Percentiles rank a stretch among this genome's conserved stretches.
Conservation (phyloP, 805 yeast species). For the Candida michaelii region DNA sequence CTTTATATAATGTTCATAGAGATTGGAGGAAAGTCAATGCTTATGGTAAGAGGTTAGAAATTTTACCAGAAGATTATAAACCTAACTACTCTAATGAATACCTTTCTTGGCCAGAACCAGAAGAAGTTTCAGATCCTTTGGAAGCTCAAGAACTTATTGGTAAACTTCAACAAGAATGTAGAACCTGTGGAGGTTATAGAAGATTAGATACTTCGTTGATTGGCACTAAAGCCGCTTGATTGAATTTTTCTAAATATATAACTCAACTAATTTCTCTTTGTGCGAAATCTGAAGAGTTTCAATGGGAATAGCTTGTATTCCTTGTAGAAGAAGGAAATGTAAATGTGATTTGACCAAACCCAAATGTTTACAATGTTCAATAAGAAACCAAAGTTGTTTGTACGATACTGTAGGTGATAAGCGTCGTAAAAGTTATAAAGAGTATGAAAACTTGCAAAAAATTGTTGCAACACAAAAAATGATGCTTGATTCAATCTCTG, state of each 20-base stretch:
- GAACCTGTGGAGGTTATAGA: slow-evolving; percentile 48
- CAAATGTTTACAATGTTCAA: slow-evolving; percentile 8
- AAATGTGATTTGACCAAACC: slow-evolving; percentile 11
- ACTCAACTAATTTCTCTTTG: too few species aligned
- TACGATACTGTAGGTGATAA: slow-evolving; percentile 5
- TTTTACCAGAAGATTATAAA: slow-evolving; percentile 48
- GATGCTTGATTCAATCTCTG: slow-evolving; percentile 7
- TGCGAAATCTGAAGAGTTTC: not conserved
- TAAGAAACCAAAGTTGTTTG: slow-evolving; percentile 1
- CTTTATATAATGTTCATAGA: slow-evolving; percentile 53
- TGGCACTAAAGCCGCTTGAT: too few species aligned
- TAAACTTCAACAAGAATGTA: slow-evolving; percentile 46
- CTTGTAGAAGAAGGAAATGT: slow-evolving; percentile 11
- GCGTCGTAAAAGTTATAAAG: slow-evolving; percentile 3
- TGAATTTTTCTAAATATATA: too few species aligned
- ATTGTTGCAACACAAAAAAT: slow-evolving; percentile 5
- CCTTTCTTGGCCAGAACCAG: slow-evolving; percentile 50
- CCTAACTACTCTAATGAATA: slow-evolving; percentile 54
- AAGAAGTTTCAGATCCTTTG: slow-evolving; percentile 42
- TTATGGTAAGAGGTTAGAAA: slow-evolving; percentile 54
- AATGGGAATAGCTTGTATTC: slow-evolving; percentile 13
- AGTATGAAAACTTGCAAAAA: slow-evolving; percentile 7
- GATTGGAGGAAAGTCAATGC: slow-evolving; percentile 58
- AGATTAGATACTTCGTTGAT: slow-evolving; percentile 28
- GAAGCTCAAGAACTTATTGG: slow-evolving; percentile 48